Conservation (phyloP, 192 early-diverging fungal species). For the Obelidium mucronatum region DNA sequence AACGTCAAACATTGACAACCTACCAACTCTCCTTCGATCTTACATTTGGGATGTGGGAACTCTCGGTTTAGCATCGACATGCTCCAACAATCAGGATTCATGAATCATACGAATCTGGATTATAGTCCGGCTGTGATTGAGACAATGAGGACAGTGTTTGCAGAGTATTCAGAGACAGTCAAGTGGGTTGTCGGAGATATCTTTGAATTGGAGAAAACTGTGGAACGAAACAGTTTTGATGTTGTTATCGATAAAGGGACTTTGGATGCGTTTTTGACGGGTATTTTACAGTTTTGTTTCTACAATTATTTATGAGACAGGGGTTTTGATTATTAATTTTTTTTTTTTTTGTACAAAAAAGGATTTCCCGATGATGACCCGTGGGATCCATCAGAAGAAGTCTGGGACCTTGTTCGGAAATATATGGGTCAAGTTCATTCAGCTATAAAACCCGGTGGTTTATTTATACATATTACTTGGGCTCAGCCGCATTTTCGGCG, state of each 20-base stretch:
- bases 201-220: slow-evolving; percentile 62
- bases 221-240: slow-evolving; percentile 61
- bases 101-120: slow-evolving; percentile 70
- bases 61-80: slow-evolving; percentile 53
- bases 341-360: no score
- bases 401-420: slow-evolving; percentile 66
- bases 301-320: no score
- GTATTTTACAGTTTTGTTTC: slow-evolving; percentile 23
- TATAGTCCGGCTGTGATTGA: slow-evolving; percentile 81
- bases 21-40: slow-evolving; percentile 64
- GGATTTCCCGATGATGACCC: slow-evolving; percentile 70
- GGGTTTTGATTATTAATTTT: no score
- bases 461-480: slow-evolving; percentile 90
- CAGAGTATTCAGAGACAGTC: slow-evolving; percentile 59
- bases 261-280: slow-evolving; percentile 89
- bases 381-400: slow-evolving; percentile 82
- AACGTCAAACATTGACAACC: no score
- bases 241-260: slow-evolving; percentile 90
- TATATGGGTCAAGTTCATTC: slow-evolving; percentile 83
- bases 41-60: slow-evolving; percentile 92
- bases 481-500: slow-evolving; percentile 90
- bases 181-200: slow-evolving; percentile 66
- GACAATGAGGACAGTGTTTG: slow-evolving; percentile 67
- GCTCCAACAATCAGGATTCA: slow-evolving; percentile 32
- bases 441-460: slow-evolving; percentile 75